Evolutionary conservation across 352 stramenopile species (phyloP).

Genomic region (Elongisporangium prolatum): DNA sequence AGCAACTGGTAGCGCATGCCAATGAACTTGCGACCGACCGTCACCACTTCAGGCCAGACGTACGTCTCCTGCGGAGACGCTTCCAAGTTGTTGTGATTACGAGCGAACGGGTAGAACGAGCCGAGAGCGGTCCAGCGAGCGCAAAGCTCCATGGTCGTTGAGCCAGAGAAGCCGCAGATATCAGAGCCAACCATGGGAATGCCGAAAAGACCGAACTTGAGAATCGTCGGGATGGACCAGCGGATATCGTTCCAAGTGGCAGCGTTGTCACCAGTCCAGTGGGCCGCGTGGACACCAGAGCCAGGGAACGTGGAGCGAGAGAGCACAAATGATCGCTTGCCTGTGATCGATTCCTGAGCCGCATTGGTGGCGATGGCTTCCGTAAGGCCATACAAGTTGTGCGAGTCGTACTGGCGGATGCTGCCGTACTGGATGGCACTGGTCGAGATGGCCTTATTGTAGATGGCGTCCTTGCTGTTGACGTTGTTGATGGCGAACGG

Average conservation of each 20-base stretch:
- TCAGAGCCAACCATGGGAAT: conserved; percentile 83
- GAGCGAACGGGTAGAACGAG: conserved; percentile 74
- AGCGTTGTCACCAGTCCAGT: conserved; percentile 80
- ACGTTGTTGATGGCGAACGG: conserved; percentile 61
- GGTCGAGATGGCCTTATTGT: conserved; percentile 63
- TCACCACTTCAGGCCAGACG: conserved; percentile 43
- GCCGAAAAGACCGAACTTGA: conserved; percentile 72
- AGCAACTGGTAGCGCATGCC: conserved; percentile 68
- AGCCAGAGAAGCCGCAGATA: conserved; percentile 60
- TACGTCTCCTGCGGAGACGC: conserved; percentile 59
- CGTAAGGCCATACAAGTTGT: conserved; percentile 79
- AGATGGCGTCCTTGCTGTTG: conserved; percentile 25
- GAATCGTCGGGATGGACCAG: conserved; percentile 57
- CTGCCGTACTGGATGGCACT: conserved; percentile 45
- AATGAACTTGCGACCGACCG: conserved; percentile 58
- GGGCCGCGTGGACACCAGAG: conserved; percentile 47
- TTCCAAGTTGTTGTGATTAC: conserved; percentile 76
- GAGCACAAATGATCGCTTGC: conserved; percentile 69
- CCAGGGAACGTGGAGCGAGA: conserved; percentile 68
- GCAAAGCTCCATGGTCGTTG: conserved; percentile 66
- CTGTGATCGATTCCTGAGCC: conserved; percentile 38
- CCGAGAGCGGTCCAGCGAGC: conserved; percentile 72
- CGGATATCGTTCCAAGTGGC: conserved; percentile 77
- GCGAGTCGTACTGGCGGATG: conserved; percentile 68
- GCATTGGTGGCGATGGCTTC: conserved; percentile 63